Base-by-base conservation (phyloP, 2,329 filamentous ascomycete genomes). In the Stemphylium vesicarium region DNA sequence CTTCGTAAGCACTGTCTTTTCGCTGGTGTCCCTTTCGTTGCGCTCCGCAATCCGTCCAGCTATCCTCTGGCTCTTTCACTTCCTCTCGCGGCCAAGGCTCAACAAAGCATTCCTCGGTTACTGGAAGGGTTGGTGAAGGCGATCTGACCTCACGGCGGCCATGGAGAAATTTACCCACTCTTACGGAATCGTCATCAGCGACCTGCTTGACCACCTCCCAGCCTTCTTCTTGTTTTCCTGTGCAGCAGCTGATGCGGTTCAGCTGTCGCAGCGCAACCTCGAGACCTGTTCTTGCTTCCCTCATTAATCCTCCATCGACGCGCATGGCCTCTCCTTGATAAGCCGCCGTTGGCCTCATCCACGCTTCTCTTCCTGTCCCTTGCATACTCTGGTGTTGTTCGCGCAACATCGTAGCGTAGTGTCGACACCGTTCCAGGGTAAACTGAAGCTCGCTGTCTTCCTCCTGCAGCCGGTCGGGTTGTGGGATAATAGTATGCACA, bases 401-500 rank as follows among this genome's bases (percentile, higher is more conserved):
- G 22, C 39, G 46, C 26, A 49, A 36, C 11, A 49, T 42, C 5
- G 9, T 26, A 24, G 54, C 52, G 41, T 57, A 62, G n/a, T n/a
- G 9, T 15, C 11, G 18, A 26, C 57, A 63, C 13, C 46, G 53
- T 37, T 54, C 31, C n/a, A 53, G 45, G 7, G 29, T 59, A 35
- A 56, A 53, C 15, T 11, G 11, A 2, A 50, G 51, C 51, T 29
- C n/a, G 15, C 35, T 31, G 18, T 38, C 10, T 15, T 47, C 49
- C 6, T 36, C 24, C 18, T 46, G 22, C n/a, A 46, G 18, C 20
- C 22, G 5, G 16, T 39, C 22, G 24, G 40, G 35, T 24, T 24
- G n/a, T 11, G 26, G 26, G 26, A 64, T 32, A 12, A 60, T 10
- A 18, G 45, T 58, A 38, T 62, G 56, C 12, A 45, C 16, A 13